Evolutionary conservation across 345 rosid genomes (phyloP).

Genomic region (Citrus australasica): DNA sequence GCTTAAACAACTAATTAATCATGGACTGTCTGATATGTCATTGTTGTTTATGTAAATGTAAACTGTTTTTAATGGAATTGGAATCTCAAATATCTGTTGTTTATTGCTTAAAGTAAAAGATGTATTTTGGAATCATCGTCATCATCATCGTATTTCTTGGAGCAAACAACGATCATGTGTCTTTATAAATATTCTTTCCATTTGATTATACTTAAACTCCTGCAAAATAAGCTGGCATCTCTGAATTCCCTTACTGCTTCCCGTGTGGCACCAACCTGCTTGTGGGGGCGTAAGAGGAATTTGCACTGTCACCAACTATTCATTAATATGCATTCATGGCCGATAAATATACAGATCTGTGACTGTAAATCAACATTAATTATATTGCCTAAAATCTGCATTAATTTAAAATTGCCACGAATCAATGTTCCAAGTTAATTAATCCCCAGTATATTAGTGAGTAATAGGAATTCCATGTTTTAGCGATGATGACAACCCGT

Average conservation of each 20-base stretch:
- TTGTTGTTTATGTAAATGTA: neutral
- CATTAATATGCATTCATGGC: too few relatives aligned
- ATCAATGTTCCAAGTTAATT: too few relatives aligned
- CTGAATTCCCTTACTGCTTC: conserved; percentile 4
- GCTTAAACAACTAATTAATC: conserved; percentile 9
- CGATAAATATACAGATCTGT: too few relatives aligned
- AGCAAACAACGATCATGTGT: conserved; percentile 7
- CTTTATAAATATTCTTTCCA: neutral
- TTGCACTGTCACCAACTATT: neutral
- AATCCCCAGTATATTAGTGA: neutral
- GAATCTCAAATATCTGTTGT: conserved; percentile 6
- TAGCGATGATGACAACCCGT: neutral
- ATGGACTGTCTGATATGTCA: neutral
- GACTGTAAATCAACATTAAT: too few relatives aligned
- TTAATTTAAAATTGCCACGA: too few relatives aligned
- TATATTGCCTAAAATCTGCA: too few relatives aligned
- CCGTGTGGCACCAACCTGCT: neutral
- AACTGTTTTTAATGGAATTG: neutral
- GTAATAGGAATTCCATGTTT: neutral
- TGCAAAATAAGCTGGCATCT: conserved; percentile 12
- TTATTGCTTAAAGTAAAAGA: neutral
- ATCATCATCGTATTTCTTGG: conserved; percentile 5
- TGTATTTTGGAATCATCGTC: conserved; percentile 3
- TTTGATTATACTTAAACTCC: conserved; percentile 5
- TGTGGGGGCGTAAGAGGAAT: conserved; percentile 5